Base-by-base conservation (phyloP, 345 rosid species). In the Eucalyptus guilfoylei region DNA sequence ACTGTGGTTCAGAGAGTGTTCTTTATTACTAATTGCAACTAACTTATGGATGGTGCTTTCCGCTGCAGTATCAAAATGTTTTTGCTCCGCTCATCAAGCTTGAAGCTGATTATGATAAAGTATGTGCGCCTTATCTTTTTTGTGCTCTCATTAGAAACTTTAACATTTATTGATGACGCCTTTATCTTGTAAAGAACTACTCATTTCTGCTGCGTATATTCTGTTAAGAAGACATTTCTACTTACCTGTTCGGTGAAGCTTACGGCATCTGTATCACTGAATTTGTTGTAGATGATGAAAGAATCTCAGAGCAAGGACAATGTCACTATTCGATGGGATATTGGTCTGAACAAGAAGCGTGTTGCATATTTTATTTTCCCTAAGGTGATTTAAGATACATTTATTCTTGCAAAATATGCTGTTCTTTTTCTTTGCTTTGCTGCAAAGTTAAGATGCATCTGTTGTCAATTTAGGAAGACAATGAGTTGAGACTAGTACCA, bases 231-330 rank as follows among this genome's bases (percentile, higher is more conserved):
- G 85, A 76, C 85, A 76, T 76, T 76, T 76, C 85, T 76, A 23
- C 85, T 76, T 76, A 76, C 85, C 85, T 40, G 47, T 40, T 76
- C 1, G 16, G 85, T 40, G 16, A 76, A 37, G 85, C 28, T 76
- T 6, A 40, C 16, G 3, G 47, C 15, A 40, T 37, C 45, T 86
- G 69, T 34, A 54, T 34, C 14, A 12, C 47, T 24, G 69, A 88
- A 89, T 80, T 88, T 91, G 14, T 86, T 94, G 87, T 91, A 98
- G 99, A 96, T 96, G 98, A 98, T 98, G 99, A 98, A 98, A 96
- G 99, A 98, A 92, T 98, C 99, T 89, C 99, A 98, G 92, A 98
- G 99, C 96, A 98, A 97, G 95, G 99, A 96, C 92, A 98, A 93
- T 88, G 95, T 97, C 88, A 96, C 99, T 21, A 93, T 98, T 90